These are phyloP conservation scores for Cucumis melo DNA, from an alignment of 306 rosid species.

Conservation along the genomic window DNA sequence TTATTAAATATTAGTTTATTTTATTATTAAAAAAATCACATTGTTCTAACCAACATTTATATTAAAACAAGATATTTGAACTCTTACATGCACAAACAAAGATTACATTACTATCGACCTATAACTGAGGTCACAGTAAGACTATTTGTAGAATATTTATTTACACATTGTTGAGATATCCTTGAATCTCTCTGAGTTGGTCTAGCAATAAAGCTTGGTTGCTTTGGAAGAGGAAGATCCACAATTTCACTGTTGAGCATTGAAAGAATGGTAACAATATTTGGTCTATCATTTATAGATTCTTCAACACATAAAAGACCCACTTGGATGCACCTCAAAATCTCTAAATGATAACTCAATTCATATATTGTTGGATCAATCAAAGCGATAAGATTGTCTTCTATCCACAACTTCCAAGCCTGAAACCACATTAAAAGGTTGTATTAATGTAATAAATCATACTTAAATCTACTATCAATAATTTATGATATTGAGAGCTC, in stretches of 20 bases:
- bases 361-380: neutral
- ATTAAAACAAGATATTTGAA: too few relatives aligned
- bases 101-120: neutral
- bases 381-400: neutral
- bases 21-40: too few relatives aligned
- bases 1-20: too few relatives aligned
- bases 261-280: neutral
- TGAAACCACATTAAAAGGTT: neutral
- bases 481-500: neutral
- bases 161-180: neutral
- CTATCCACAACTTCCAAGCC: conserved; percentile 6
- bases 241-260: conserved; percentile 3
- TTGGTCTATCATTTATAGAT: neutral
- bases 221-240: neutral
- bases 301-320: conserved; percentile 4
- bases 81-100: too few relatives aligned
- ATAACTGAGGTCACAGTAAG: neutral
- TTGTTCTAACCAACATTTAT: too few relatives aligned
- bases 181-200: neutral
- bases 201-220: neutral
- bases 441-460: neutral
- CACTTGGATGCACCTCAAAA: neutral
- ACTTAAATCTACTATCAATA: neutral
- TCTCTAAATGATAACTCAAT: neutral
- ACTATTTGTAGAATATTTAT: neutral